A percentile compares a stretch with the other conserved stretches of the same genome.
phyloP scores from a whole-genome alignment of 352 stramenopile species.

The Phytophthora pini region DNA sequence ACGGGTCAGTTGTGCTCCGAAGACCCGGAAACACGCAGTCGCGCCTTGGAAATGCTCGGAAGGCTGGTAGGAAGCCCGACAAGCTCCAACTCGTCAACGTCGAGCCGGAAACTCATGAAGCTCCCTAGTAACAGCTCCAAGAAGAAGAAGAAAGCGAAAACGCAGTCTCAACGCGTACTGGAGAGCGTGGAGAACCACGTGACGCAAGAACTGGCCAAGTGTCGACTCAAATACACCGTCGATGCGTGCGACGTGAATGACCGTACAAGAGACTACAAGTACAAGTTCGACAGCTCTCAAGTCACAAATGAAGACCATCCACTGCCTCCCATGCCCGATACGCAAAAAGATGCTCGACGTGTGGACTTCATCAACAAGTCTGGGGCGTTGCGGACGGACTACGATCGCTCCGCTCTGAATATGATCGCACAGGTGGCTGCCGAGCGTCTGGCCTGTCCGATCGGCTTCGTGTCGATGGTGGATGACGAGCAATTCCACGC shows the following conservation, averaged over 20 bases:
- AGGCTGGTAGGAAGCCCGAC: conserved; percentile 37
- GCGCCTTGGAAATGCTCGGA: conserved; percentile 52
- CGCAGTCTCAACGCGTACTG: conserved; percentile 41
- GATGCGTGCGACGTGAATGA: conserved; percentile 39
- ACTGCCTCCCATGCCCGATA: conserved; percentile 47
- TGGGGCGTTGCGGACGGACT: conserved; percentile 45
- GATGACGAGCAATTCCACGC: conserved; percentile 58
- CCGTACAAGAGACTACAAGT: conserved; percentile 56
- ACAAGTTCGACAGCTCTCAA: conserved; percentile 44
- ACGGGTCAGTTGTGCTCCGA: conserved; percentile 49
- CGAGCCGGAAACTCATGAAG: conserved; percentile 27
- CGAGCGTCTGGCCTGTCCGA: conserved; percentile 55
- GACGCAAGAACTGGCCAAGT: conserved; percentile 37
- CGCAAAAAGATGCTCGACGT: conserved; percentile 48
- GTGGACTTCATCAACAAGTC: conserved; percentile 55
- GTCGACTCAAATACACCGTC: conserved; percentile 23
- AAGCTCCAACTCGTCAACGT: conserved; percentile 24
- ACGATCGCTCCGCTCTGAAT: conserved; percentile 58
- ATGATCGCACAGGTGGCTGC: conserved; percentile 64
- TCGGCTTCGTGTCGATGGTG: conserved; percentile 69
- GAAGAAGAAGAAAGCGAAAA: conserved; percentile 33
- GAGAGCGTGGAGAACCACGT: conserved; percentile 52
- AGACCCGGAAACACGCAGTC: conserved; percentile 47
- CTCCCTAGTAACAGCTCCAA: conserved; percentile 13
- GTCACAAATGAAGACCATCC: conserved; percentile 49